Conservation (phyloP, 73 alveolate species). For the Paramecium pentaurelia region DNA sequence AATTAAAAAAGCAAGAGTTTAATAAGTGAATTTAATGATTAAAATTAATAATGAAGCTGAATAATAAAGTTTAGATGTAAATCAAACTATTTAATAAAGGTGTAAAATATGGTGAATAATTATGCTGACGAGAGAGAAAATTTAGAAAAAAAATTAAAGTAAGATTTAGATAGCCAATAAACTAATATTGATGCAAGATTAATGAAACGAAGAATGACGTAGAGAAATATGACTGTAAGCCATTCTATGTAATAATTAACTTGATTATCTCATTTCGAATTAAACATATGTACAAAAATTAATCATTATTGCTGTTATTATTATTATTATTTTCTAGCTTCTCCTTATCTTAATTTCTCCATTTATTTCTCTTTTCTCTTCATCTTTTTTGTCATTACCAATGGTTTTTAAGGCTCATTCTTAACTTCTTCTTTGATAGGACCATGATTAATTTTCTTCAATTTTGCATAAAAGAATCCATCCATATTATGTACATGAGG, state of each 20-base stretch:
- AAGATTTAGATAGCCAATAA: background rate
- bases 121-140: background rate
- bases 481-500: constrained; percentile 98
- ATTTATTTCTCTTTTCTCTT: constrained; percentile 43
- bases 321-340: constrained; percentile 46
- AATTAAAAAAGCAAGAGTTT: background rate
- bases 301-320: background rate
- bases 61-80: background rate
- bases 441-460: constrained; percentile 91
- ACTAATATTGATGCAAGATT: background rate
- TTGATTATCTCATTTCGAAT: background rate
- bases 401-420: constrained; percentile 46
- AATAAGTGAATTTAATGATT: background rate
- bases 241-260: constrained; percentile 1
- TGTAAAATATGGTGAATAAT: background rate
- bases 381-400: constrained; percentile 38
- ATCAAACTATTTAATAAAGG: background rate
- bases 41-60: constrained; percentile 16
- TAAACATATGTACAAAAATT: background rate
- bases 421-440: constrained; percentile 63
- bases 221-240: background rate
- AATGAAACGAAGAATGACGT: background rate
- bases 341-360: constrained; percentile 27
- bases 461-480: constrained; percentile 95
- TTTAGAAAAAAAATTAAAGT: background rate